Evolutionary conservation across 345 rosid genomes (phyloP).

Genomic region (Brassica carinata): DNA sequence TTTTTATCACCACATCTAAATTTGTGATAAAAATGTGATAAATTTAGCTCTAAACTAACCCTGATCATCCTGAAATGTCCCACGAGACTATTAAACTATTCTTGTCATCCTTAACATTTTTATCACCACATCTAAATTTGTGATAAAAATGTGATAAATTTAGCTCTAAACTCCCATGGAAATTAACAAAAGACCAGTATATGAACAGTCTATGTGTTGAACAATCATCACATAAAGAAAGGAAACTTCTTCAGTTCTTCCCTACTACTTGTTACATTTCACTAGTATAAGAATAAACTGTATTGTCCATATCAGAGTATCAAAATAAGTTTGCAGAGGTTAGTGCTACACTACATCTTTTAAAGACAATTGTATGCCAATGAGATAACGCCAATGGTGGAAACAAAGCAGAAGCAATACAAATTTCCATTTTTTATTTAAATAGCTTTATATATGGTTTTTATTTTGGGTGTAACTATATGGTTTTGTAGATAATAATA

Average conservation of each 20-base stretch:
- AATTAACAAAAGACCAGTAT: neutral
- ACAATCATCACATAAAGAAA: conserved; percentile 29
- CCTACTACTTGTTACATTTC: neutral
- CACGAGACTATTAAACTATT: conserved; percentile 20
- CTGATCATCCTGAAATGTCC: conserved; percentile 24
- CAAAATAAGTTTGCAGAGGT: conserved; percentile 29
- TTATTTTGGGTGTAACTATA: conserved; percentile 5
- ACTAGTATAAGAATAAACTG: neutral
- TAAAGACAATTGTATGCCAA: conserved; percentile 35
- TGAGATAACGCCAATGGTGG: conserved; percentile 38
- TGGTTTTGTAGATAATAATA: conserved; percentile 9
- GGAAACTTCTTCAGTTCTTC: conserved; percentile 24
- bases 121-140: conserved; percentile 8
- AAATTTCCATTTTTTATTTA: conserved; percentile 3
- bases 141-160: too few species aligned
- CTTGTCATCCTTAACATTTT: conserved; percentile 17
- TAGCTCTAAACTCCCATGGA: neutral
- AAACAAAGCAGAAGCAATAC: conserved; percentile 39
- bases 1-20: conserved; percentile 15
- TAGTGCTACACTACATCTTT: conserved; percentile 35
- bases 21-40: neutral
- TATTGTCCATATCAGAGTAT: conserved; percentile 30
- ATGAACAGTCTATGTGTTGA: neutral
- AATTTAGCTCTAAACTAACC: neutral
- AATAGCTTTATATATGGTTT: conserved; percentile 1